phyloP scores from a whole-genome alignment of 1,284 basidiomycete genomes.

The Cutaneotrichosporon cutaneum region DNA sequence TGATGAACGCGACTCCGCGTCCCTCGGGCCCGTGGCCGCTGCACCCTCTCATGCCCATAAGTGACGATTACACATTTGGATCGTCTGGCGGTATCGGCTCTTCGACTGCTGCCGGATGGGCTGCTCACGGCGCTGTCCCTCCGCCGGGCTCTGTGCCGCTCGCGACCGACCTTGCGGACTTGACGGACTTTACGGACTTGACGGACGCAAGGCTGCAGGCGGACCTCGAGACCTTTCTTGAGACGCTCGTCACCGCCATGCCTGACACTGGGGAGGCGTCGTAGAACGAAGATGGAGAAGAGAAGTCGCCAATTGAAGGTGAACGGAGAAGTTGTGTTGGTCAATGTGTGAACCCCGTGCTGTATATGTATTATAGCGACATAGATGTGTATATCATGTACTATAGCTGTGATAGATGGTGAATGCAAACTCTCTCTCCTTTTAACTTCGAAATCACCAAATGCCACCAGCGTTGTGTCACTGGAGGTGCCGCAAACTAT shows the following conservation, averaged over 20 bases:
- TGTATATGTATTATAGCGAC: too few species aligned
- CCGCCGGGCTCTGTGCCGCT: background rate
- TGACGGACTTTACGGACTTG: background rate
- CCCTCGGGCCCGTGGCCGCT: background rate
- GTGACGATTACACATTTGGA: background rate
- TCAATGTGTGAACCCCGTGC: too few species aligned
- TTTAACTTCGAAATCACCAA: too few species aligned
- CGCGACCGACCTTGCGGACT: background rate
- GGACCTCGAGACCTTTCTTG: slow-evolving; percentile 2
- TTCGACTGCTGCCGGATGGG: background rate
- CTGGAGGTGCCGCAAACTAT: too few species aligned
- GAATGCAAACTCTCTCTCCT: too few species aligned
- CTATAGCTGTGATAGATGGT: too few species aligned
- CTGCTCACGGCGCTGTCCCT: background rate
- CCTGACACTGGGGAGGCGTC: background rate
- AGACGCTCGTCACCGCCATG: background rate
- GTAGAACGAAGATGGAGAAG: too few species aligned
- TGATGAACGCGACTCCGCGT: background rate
- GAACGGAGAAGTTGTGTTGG: too few species aligned
- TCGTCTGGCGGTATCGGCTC: background rate
- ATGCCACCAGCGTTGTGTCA: too few species aligned
- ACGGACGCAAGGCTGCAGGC: background rate
- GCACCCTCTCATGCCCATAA: background rate
- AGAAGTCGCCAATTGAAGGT: too few species aligned
- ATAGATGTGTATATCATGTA: too few species aligned